Conservation (phyloP, 345 rosid species). For the Heritiera littoralis region DNA sequence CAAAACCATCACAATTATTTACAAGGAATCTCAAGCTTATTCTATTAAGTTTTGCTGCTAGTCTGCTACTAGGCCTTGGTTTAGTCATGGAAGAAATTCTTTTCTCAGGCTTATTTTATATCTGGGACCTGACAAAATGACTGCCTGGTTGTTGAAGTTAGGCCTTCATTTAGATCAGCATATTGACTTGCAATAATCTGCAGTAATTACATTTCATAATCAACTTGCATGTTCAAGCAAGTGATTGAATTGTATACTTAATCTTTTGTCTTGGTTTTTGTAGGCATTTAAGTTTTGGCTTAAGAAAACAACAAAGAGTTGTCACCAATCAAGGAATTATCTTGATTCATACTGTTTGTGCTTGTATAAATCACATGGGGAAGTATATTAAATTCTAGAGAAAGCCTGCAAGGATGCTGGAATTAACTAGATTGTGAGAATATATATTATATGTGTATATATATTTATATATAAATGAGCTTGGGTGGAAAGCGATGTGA, state of each 20-base stretch:
- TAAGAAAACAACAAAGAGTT: not conserved
- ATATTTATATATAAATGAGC: not conserved
- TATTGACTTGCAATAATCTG: not conserved
- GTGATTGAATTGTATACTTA: not conserved
- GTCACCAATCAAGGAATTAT: not conserved
- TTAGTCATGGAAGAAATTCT: not conserved
- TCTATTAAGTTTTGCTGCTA: not conserved
- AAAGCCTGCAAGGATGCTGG: not conserved
- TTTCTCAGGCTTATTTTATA: not conserved
- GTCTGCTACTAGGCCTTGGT: not conserved
- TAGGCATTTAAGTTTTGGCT: not conserved
- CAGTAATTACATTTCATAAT: not conserved
- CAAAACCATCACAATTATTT: not conserved
- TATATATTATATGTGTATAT: not conserved
- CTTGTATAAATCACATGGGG: not conserved
- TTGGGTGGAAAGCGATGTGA: not conserved
- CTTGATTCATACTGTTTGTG: not conserved
- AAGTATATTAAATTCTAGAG: not conserved
- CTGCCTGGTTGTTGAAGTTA: constrained; percentile 14
- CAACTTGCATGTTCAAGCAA: constrained; percentile 14
- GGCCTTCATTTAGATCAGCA: not conserved
- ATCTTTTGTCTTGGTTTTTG: not conserved
- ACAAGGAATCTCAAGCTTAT: constrained; percentile 4
- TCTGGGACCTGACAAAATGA: not conserved
- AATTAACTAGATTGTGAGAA: not conserved